Base-by-base conservation (phyloP, 495 filamentous ascomycete species). In the Talaromyces adpressus region DNA sequence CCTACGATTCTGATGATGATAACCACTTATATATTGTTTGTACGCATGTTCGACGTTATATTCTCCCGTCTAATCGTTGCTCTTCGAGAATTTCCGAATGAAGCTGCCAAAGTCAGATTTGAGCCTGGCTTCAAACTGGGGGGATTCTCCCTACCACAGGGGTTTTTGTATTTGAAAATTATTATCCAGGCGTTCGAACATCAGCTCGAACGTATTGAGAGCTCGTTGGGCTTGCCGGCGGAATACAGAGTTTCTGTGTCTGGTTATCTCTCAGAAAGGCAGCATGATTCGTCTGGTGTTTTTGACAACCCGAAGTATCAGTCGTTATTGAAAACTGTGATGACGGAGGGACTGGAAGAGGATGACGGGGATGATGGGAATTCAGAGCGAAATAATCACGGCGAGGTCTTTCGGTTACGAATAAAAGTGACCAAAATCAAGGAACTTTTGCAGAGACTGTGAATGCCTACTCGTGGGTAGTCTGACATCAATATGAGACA, bases 81-180 rank as follows among this genome's bases (percentile, higher is more conserved):
- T 25, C 59, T 61, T 29, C n/a, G 20, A n/a, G 36, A 45, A n/a
- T 22, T 49, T 3, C 25, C 32, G 11, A 22, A 49, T 6, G 25
- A 22, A 27, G 36, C 9, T 52, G 36, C 59, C 2, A 20, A 30
- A 14, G 45, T 52, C 36, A 30, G 36, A 23, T 30, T 22, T 27
- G 25, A 34, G 32, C 36, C 45, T 11, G 59, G 36, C 4, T 22
- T 61, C 14, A 6, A 49, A n/a, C 7, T 61, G 1, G 59, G 36
- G 11, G 59, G 59, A 3, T 49, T 61, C 8, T 32, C 59, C 9
- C 7, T 61, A 4, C 39, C 25, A 2, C 59, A 61, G 5, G 45
- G 59, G 9, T 11, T n/a, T 18, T 39, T 61, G 36, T 34, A 61
- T 25, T 3, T 61, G 27, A 61, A 61, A 23, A 45, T 61, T 16